These are phyloP conservation scores for Brassica juncea DNA, from an alignment of 345 rosid genomes.

Conservation along the genomic window DNA sequence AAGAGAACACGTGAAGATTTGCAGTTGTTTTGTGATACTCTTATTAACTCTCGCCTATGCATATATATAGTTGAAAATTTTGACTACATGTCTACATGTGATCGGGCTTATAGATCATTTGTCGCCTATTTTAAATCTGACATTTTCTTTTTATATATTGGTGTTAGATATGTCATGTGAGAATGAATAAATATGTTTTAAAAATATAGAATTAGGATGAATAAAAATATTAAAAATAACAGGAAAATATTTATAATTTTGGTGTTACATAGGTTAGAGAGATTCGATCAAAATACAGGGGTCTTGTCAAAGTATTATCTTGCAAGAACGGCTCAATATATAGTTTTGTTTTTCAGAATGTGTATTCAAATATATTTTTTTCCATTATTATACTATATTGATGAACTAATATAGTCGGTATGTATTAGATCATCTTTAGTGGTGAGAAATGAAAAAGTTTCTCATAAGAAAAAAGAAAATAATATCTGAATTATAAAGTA, in stretches of 20 bases:
- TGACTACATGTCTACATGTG: constrained; percentile 36
- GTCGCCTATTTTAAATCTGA: constrained; percentile 10
- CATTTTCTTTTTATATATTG: background rate
- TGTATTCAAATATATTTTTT: background rate
- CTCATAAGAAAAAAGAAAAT: too few relatives aligned
- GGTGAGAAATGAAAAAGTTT: too few relatives aligned
- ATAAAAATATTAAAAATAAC: background rate
- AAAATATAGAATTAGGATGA: background rate
- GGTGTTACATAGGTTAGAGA: background rate
- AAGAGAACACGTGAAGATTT: constrained; percentile 40
- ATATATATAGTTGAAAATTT: constrained; percentile 37
- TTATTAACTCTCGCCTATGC: constrained; percentile 22
- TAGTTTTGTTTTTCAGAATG: background rate
- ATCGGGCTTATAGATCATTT: constrained; percentile 18
- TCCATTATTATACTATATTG: too few relatives aligned
- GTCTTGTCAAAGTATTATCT: background rate
- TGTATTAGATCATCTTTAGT: too few relatives aligned
- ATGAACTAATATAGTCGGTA: too few relatives aligned
- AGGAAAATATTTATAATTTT: background rate
- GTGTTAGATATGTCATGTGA: background rate
- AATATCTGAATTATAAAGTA: too few relatives aligned
- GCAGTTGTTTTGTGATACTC: constrained; percentile 28
- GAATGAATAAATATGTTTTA: background rate
- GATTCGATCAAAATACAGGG: background rate
- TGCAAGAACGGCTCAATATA: background rate